Evolutionary conservation across 176 grass and related monocot species (phyloP).

Genomic region (Puccinellia tenuiflora): DNA sequence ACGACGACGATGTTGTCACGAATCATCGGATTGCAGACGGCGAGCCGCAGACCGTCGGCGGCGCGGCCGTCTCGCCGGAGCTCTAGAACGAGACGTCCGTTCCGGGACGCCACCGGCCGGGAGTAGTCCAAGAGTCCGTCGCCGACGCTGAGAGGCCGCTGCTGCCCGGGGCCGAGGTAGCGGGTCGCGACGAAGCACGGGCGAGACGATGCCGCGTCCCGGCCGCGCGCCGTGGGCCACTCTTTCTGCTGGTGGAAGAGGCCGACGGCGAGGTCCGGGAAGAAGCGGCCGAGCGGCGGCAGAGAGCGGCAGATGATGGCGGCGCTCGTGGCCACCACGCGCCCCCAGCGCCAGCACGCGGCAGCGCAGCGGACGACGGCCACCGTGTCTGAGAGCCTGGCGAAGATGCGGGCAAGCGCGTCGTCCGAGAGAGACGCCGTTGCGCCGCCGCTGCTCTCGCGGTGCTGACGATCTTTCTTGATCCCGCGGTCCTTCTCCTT

Average conservation of each 20-base stretch:
- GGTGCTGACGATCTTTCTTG: not conserved
- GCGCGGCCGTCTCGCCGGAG: not conserved
- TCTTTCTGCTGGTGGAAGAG: not conserved
- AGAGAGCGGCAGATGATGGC: not conserved
- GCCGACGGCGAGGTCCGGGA: not conserved
- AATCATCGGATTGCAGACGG: not conserved
- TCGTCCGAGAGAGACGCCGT: not conserved
- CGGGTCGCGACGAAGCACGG: not conserved
- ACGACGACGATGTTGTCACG: not conserved
- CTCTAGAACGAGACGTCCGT: not conserved
- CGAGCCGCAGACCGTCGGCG: not conserved
- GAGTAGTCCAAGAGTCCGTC: not conserved
- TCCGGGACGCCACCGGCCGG: not conserved
- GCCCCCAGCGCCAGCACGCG: not conserved
- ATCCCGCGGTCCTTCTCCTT: not conserved
- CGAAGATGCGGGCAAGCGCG: too few species aligned
- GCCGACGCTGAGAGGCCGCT: not conserved
- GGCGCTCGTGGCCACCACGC: not conserved
- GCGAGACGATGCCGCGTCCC: not conserved
- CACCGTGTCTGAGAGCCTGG: not conserved
- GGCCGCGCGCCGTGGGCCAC: too few species aligned
- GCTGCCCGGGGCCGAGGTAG: not conserved
- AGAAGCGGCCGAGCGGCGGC: not conserved
- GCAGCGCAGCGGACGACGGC: not conserved
- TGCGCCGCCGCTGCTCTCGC: not conserved